A percentile compares a stretch with the other conserved stretches of the same genome.
These are phyloP conservation scores for Candida fluviatilis DNA, from an alignment of 805 yeast genomes.

Conservation along the genomic window DNA sequence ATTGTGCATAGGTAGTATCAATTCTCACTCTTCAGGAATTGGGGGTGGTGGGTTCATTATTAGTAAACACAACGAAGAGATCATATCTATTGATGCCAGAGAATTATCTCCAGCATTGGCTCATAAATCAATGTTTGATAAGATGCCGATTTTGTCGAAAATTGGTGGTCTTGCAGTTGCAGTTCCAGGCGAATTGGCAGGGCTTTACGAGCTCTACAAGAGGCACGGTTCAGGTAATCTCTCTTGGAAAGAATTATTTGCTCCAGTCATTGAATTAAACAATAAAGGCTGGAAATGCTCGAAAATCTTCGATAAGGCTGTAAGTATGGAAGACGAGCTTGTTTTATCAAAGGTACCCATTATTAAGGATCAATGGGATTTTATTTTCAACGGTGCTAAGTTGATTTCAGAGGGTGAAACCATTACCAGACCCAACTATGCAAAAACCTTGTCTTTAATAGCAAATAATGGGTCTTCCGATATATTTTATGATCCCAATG, in stretches of 20 bases:
- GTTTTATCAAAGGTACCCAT: conserved; percentile 24
- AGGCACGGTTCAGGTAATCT: conserved; percentile 68
- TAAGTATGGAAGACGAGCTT: conserved; percentile 25
- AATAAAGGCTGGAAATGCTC: conserved; percentile 54
- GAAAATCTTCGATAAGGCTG: conserved; percentile 25
- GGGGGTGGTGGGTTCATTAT: conserved; percentile 88
- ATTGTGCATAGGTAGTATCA: conserved; percentile 79
- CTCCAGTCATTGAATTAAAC: conserved; percentile 70
- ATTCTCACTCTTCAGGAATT: conserved; percentile 81
- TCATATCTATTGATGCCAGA: conserved; percentile 74
- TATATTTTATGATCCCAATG: conserved; percentile 78
- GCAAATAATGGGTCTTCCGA: conserved; percentile 77
- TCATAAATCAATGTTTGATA: conserved; percentile 59
- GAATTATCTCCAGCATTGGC: conserved; percentile 78
- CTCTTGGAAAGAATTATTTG: conserved; percentile 66
- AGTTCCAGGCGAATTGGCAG: conserved; percentile 88
- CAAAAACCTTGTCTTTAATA: conserved; percentile 60
- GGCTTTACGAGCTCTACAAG: conserved; percentile 59
- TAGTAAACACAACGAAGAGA: conserved; percentile 29
- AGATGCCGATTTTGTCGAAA: conserved; percentile 46
- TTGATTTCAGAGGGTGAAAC: conserved; percentile 53
- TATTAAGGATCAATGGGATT: conserved; percentile 50
- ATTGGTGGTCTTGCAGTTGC: conserved; percentile 87
- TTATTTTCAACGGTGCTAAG: conserved; percentile 35
- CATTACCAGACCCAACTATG: conserved; percentile 56